Conservation (phyloP, 2,329 filamentous ascomycete genomes). For the Aspergillus candidus region DNA sequence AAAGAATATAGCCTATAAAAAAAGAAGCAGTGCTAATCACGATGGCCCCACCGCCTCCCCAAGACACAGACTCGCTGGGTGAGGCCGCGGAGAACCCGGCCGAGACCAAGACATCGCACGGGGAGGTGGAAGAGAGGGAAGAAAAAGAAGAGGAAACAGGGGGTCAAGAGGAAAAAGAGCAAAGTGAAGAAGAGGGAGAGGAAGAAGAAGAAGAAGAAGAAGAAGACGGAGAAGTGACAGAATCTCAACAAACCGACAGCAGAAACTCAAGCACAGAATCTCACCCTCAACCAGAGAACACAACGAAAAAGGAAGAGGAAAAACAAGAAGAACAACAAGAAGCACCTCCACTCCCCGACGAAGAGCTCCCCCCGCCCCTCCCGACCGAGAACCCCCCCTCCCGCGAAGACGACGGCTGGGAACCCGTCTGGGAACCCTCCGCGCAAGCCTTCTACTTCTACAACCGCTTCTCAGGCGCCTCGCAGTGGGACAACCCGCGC, state of each 20-base stretch:
- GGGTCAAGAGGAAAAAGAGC: conserved; percentile 43
- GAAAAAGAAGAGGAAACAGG: background rate
- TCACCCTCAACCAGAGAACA: too few relatives aligned
- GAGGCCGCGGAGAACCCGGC: too few relatives aligned
- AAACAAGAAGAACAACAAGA: conserved; percentile 15
- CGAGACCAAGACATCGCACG: too few relatives aligned
- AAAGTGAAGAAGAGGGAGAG: conserved; percentile 8
- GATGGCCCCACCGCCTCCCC: too few relatives aligned
- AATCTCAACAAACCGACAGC: background rate
- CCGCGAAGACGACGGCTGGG: conserved; percentile 65
- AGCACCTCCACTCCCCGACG: conserved; percentile 38
- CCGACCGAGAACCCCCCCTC: conserved; percentile 48
- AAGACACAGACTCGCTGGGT: too few relatives aligned
- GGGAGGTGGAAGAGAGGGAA: conserved; percentile 46
- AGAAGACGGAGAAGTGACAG: conserved; percentile 5
- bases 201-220: conserved; percentile 9
- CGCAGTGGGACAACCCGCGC: conserved; percentile 84
- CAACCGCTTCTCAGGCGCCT: conserved; percentile 68
- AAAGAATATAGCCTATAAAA: too few relatives aligned
- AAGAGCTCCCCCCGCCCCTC: conserved; percentile 43
- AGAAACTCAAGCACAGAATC: too few relatives aligned
- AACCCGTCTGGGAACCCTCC: conserved; percentile 66
- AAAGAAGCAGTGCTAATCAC: too few relatives aligned
- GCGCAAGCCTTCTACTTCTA: conserved; percentile 73
- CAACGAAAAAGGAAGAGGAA: conserved; percentile 2